phyloP scores from a whole-genome alignment of 2,329 filamentous ascomycete genomes.

The Pestalotiopsis sp. region DNA sequence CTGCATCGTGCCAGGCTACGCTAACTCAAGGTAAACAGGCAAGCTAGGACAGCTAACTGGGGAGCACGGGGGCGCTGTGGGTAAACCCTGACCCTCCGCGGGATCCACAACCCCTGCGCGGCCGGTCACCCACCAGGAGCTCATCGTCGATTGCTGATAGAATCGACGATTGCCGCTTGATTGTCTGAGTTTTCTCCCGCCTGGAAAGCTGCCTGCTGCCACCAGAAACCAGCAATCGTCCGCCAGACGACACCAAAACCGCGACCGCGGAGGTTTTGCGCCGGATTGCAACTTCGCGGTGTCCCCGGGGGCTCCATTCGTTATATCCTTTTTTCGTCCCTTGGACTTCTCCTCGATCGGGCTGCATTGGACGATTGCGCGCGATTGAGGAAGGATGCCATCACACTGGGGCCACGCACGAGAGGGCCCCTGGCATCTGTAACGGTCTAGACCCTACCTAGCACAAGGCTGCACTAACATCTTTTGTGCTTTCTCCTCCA shows the following conservation, averaged over 20 bases:
- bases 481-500: not conserved
- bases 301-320: not conserved
- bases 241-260: not conserved
- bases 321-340: not conserved
- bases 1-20: no score
- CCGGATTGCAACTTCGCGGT: not conserved
- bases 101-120: not conserved
- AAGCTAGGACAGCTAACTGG: not conserved
- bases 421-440: not conserved
- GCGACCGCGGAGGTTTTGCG: not conserved
- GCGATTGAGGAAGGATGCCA: not conserved
- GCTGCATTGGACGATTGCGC: not conserved
- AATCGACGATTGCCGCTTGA: slow-evolving; percentile 25
- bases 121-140: no score
- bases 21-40: no score
- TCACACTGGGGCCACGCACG: not conserved
- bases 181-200: not conserved
- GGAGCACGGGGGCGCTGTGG: not conserved
- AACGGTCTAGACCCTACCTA: slow-evolving; percentile 1
- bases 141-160: slow-evolving; percentile 17
- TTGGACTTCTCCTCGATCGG: not conserved
- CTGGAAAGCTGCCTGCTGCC: not conserved
- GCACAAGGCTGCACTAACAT: slow-evolving; percentile 7
- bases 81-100: slow-evolving; percentile 1
- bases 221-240: not conserved